Conservation (phyloP, 2,329 filamentous ascomycete species). For the Penicillium sp. region DNA sequence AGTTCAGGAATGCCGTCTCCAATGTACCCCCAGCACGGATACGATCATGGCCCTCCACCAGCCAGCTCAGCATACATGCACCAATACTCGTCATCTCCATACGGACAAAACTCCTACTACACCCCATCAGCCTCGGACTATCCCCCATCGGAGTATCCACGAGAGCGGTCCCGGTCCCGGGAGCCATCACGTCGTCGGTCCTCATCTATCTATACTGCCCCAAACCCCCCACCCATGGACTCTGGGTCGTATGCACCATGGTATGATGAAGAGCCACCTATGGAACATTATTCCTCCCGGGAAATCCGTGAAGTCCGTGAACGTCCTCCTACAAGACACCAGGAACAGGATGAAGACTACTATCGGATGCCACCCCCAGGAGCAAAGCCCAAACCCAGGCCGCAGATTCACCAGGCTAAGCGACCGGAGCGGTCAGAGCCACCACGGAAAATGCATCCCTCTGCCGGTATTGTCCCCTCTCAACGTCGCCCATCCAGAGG, state of each 20-base stretch:
- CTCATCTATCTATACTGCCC: slow-evolving; percentile 34
- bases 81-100: slow-evolving; percentile 36
- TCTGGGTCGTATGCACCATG: slow-evolving; percentile 31
- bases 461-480: slow-evolving; percentile 22
- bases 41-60: slow-evolving; percentile 40
- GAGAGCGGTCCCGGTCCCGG: slow-evolving; percentile 37
- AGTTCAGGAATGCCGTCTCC: slow-evolving; percentile 24
- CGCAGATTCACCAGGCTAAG: slow-evolving; percentile 39
- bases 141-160: slow-evolving; percentile 30
- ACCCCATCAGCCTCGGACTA: slow-evolving; percentile 31
- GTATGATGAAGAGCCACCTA: slow-evolving; percentile 26
- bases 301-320: slow-evolving; percentile 33
- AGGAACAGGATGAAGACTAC: slow-evolving; percentile 42
- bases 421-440: slow-evolving; percentile 31
- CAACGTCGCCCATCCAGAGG: slow-evolving; percentile 33
- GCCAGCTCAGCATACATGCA: slow-evolving; percentile 40
- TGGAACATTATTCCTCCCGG: slow-evolving; percentile 32
- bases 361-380: slow-evolving; percentile 46
- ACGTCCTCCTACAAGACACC: slow-evolving; percentile 31
- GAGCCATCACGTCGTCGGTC: slow-evolving; percentile 36
- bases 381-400: slow-evolving; percentile 30
- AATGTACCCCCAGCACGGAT: slow-evolving; percentile 30
- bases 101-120: slow-evolving; percentile 32
- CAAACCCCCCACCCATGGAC: slow-evolving; percentile 34
- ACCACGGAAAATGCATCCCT: slow-evolving; percentile 17